Base-by-base conservation (phyloP, 2,329 filamentous ascomycete genomes). In the Ceratocystis papillata region DNA sequence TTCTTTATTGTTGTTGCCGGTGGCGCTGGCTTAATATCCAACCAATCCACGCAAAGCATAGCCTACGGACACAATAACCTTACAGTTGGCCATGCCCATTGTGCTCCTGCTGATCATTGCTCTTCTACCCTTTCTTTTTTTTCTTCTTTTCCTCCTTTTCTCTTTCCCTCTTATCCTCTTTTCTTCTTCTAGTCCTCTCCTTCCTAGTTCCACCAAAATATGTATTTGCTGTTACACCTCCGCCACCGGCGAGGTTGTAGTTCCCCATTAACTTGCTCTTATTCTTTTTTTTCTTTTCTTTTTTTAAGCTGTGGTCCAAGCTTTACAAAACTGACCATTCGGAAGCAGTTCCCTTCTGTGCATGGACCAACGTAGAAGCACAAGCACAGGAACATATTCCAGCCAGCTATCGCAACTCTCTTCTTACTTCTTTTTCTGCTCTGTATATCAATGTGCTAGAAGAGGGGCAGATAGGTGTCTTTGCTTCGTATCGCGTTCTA, bases 101-200 rank as follows among this genome's bases (percentile, higher is more conserved):
- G 50, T 22, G 22, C 50, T 55, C 50, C 50, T 55, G 50, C 30
- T 55, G 50, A 55, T 55, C 50, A 28, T 55, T 28, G 50, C 50
- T 25, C 50, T 55, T 55, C 50, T 55, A 22, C 25, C 25, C 20
- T 55, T 28, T 28, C 25, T 12, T 28, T 55, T 55, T 53, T 22
- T 20, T 55, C n/a, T 15, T 50, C 25, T 55, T 15, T 55, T 28
- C 7, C 25, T 25, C 20, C 20, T 55, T 55, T 22, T 7, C 12
- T 12, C 20, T 37, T 37, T 37, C 33, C 8, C 33, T 37, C 8
- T 37, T 3, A 37, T 37, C 33, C 33, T 10, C 33, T 37, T 37
- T 37, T 37, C 46, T 22, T 50, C 1, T 22, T 50, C 8, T 50
- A 50, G 8, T 50, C 17, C 50, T 55, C 22, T 25, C 10, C 25